Percentiles rank a stretch among this genome's conserved stretches.
phyloP scores from a whole-genome alignment of 768 basidiomycete genomes.

The Pleurotus ostreatus region DNA sequence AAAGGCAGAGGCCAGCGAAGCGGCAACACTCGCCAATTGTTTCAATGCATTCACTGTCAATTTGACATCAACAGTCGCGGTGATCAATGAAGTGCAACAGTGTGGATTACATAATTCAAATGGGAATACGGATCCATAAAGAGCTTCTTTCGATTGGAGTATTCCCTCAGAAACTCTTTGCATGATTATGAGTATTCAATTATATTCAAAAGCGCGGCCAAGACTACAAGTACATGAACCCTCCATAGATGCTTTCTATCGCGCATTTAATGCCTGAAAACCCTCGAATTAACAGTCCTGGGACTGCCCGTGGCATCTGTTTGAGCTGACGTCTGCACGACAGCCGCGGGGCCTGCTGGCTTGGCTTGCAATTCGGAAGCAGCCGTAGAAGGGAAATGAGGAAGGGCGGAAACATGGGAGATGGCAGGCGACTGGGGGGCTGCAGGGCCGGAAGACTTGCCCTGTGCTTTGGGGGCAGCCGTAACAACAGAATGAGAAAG shows the following conservation, averaged over 20 bases:
- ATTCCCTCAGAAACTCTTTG: no score
- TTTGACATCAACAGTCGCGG: neutral
- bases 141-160: no score
- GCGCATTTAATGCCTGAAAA: neutral
- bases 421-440: no score
- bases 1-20: neutral
- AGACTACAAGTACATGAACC: neutral
- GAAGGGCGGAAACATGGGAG: neutral
- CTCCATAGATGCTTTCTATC: neutral
- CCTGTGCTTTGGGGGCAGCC: neutral
- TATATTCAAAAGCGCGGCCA: no score
- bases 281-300: neutral
- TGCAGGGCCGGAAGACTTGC: no score
- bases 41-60: constrained; percentile 5
- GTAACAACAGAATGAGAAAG: neutral
- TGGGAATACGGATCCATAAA: no score
- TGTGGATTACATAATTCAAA: neutral
- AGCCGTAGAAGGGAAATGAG: neutral
- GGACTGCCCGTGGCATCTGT: neutral
- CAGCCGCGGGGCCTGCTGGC: neutral
- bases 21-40: neutral
- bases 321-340: neutral
- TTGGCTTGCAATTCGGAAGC: neutral
- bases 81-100: neutral
- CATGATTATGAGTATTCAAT: no score